Evolutionary conservation across 192 early-diverging fungal species (phyloP).

Genomic region (Gonapodya sp.): DNA sequence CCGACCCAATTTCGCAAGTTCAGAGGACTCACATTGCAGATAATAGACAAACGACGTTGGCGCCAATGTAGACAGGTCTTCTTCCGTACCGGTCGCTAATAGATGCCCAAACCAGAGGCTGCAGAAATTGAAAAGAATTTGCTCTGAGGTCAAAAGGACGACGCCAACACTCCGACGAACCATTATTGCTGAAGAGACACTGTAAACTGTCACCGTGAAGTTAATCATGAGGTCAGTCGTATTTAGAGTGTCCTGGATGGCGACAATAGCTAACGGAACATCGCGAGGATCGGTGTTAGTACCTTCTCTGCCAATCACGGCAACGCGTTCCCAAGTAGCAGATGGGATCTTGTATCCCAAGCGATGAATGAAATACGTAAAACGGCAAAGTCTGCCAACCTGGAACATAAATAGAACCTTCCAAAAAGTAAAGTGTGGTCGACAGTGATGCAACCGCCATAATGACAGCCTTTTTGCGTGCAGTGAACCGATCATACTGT

Average conservation of each 20-base stretch:
- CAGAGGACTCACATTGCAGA: not conserved
- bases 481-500: constrained; percentile 11
- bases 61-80: constrained; percentile 27
- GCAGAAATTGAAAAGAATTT: constrained; percentile 29
- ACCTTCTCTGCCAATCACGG: not conserved
- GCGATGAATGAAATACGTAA: no score
- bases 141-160: not conserved
- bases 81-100: constrained; percentile 39
- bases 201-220: not conserved
- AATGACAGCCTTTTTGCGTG: not conserved
- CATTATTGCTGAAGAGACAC: not conserved
- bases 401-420: not conserved
- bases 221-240: not conserved
- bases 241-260: not conserved
- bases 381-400: no score
- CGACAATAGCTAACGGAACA: not conserved
- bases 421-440: not conserved
- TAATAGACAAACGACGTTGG: constrained; percentile 26
- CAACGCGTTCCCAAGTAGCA: not conserved
- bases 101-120: constrained; percentile 43
- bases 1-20: not conserved
- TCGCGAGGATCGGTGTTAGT: not conserved
- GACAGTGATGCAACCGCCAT: not conserved
- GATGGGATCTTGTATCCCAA: no score
- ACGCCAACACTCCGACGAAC: not conserved